phyloP scores from a whole-genome alignment of 331 rosid species.

The Quercus lobata region DNA sequence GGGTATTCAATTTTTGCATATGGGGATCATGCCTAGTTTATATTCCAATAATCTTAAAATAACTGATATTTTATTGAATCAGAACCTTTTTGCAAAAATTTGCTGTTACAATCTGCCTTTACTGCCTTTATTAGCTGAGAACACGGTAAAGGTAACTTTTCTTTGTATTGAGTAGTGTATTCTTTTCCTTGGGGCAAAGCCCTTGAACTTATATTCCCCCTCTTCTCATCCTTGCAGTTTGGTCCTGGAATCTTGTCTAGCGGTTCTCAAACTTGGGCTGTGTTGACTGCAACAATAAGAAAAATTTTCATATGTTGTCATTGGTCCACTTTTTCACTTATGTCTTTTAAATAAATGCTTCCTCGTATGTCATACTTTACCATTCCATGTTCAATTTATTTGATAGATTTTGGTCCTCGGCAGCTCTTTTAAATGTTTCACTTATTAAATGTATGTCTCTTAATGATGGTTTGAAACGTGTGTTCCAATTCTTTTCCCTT shows the following conservation, averaged over 20 bases:
- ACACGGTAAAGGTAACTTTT: constrained; percentile 50
- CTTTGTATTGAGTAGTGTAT: constrained; percentile 4
- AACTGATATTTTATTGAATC: constrained; percentile 71
- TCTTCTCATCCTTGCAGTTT: constrained; percentile 42
- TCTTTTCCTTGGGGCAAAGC: background rate
- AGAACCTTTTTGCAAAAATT: constrained; percentile 68
- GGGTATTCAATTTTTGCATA: constrained; percentile 79
- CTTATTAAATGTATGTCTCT: no score
- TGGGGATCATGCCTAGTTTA: constrained; percentile 73
- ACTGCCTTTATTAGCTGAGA: constrained; percentile 36
- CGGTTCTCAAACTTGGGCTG: constrained; percentile 18
- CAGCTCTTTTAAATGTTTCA: no score
- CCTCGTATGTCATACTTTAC: no score
- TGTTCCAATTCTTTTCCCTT: no score
- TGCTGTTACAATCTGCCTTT: constrained; percentile 65
- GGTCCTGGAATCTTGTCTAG: constrained; percentile 46
- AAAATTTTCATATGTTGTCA: no score
- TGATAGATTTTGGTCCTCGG: no score
- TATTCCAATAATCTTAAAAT: constrained; percentile 61
- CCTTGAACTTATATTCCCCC: constrained; percentile 14
- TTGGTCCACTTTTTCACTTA: no score
- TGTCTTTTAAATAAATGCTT: no score
- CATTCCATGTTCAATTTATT: no score
- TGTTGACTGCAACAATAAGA: no score
- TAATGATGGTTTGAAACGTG: no score